Conservation (phyloP, 345 rosid species). For the Gossypium turneri region DNA sequence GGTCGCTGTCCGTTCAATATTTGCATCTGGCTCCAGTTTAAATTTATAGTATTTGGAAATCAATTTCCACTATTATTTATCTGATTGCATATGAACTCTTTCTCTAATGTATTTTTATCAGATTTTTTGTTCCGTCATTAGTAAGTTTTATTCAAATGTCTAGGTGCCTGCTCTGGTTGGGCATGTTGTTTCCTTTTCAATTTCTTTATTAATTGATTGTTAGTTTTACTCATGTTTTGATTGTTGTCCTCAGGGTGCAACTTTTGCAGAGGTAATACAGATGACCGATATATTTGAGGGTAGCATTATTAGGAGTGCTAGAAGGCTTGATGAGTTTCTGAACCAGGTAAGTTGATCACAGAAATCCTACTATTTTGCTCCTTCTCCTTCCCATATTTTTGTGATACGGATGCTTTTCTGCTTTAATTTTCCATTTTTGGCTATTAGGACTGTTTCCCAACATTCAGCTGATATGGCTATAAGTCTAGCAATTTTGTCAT, state of each 20-base stretch:
- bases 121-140: not conserved
- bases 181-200: not conserved
- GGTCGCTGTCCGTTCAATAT: not conserved
- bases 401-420: not conserved
- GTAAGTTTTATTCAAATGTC: not conserved
- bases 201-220: not conserved
- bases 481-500: not conserved
- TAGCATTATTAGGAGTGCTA: slow-evolving; percentile 85
- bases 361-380: not conserved
- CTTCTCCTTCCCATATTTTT: not conserved
- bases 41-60: not conserved
- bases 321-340: slow-evolving; percentile 95
- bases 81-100: not conserved
- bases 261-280: slow-evolving; percentile 84
- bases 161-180: not conserved
- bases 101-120: not conserved
- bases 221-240: not conserved
- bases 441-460: not conserved
- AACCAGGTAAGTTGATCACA: slow-evolving; percentile 56
- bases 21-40: not conserved
- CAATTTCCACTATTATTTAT: not conserved
- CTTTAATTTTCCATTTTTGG: not conserved
- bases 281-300: slow-evolving; percentile 99
- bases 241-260: slow-evolving; percentile 64
- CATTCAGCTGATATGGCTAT: not conserved